phyloP scores from a whole-genome alignment of 208 protist species.

The Leptomonas pyrrhocoris region DNA sequence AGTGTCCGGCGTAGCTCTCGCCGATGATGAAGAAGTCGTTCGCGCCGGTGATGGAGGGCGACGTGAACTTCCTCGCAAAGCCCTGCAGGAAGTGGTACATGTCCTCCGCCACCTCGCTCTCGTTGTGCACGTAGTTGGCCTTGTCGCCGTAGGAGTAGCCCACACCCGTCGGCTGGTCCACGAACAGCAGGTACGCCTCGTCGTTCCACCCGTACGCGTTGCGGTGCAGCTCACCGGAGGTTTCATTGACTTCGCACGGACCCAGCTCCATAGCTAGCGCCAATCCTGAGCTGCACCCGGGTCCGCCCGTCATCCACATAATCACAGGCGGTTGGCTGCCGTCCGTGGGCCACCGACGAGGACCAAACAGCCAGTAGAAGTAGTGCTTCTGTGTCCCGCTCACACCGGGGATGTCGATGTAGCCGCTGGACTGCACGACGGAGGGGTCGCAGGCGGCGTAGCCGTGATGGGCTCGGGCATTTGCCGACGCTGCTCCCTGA shows the following conservation, averaged over 20 bases:
- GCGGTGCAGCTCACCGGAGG: constrained; percentile 37
- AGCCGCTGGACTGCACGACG: constrained; percentile 76
- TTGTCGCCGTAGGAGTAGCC: constrained; percentile 82
- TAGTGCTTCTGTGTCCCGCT: constrained; percentile 52
- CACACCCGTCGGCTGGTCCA: constrained; percentile 92
- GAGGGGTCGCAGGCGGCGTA: constrained; percentile 37
- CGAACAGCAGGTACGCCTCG: constrained; percentile 85
- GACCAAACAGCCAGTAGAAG: constrained; percentile 93
- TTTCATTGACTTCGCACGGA: constrained; percentile 75
- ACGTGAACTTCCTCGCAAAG: constrained; percentile 64
- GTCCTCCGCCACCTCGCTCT: constrained; percentile 78
- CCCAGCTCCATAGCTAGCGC: constrained; percentile 81
- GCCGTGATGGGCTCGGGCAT: background rate
- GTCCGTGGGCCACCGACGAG: constrained; percentile 43
- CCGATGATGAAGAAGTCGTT: constrained; percentile 85
- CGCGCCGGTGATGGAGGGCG: constrained; percentile 53
- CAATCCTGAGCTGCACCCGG: constrained; percentile 83
- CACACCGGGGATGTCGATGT: constrained; percentile 68
- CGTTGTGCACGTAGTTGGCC: constrained; percentile 68
- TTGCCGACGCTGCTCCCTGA: no score
- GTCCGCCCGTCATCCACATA: constrained; percentile 93
- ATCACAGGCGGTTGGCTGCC: constrained; percentile 67
- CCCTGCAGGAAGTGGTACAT: constrained; percentile 87
- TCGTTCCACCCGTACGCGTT: constrained; percentile 87
- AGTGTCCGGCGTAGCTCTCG: constrained; percentile 88